Percentiles rank a stretch among this genome's conserved stretches.
Conservation (phyloP, 495 filamentous ascomycete species). For the Penicillium bialowiezense region DNA sequence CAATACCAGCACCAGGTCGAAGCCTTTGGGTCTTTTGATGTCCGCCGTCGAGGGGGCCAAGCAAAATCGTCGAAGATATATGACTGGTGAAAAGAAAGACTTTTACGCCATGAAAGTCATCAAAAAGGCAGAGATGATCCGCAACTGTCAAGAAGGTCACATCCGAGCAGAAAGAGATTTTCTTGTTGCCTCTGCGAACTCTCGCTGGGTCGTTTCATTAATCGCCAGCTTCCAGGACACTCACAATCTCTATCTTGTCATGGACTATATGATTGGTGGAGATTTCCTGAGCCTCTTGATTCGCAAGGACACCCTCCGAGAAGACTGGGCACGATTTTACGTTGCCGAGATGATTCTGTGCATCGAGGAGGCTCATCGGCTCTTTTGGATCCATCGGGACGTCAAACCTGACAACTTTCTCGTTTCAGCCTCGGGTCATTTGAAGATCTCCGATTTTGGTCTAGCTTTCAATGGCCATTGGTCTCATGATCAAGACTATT, state of each 20-base stretch:
- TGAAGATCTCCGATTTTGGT: conserved; percentile 95
- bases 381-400: conserved; percentile 90
- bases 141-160: conserved; percentile 87
- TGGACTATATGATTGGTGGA: conserved; percentile 97
- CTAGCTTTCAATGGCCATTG: conserved; percentile 93
- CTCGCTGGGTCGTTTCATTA: conserved; percentile 83
- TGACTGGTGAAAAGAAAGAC: conserved; percentile 43
- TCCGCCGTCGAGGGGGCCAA: conserved; percentile 27
- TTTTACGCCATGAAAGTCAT: conserved; percentile 98
- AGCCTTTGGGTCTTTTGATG: conserved; percentile 14
- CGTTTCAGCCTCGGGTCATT: conserved; percentile 79
- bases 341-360: conserved; percentile 93
- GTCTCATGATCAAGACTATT: conserved; percentile 85
- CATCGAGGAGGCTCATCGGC: conserved; percentile 85
- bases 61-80: conserved; percentile 22
- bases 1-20: background rate
- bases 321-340: conserved; percentile 78
- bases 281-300: conserved; percentile 87
- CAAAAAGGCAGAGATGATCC: conserved; percentile 85
- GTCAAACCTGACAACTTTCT: conserved; percentile 97
- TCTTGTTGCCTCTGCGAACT: conserved; percentile 77
- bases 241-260: conserved; percentile 81
- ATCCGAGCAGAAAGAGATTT: conserved; percentile 89
- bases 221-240: conserved; percentile 86
- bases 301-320: conserved; percentile 73